A percentile compares a stretch with the other conserved stretches of the same genome.
Conservation (phyloP, 2,329 filamentous ascomycete species). For the Chaetomium globosum region DNA sequence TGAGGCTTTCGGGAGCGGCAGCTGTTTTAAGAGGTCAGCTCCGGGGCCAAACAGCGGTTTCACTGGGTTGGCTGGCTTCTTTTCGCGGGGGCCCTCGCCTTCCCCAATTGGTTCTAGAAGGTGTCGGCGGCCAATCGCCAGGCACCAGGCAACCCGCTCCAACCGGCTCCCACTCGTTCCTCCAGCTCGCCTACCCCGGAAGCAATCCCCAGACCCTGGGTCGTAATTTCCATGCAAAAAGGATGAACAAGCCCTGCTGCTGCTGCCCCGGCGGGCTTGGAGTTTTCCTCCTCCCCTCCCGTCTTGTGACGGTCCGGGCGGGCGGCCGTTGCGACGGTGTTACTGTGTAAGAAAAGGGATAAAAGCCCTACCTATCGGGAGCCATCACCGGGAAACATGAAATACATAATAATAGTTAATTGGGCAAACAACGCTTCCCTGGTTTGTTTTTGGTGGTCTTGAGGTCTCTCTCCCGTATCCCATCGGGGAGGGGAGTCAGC, state of each 20-base stretch:
- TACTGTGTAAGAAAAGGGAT: background rate
- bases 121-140: slow-evolving; percentile 29
- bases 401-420: too few species aligned
- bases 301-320: slow-evolving; percentile 1
- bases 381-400: too few species aligned
- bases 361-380: too few species aligned
- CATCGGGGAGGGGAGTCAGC: background rate
- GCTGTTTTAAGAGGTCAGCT: slow-evolving; percentile 34
- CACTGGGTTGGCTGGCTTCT: background rate
- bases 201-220: slow-evolving; percentile 25
- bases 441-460: background rate
- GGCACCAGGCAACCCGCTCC: slow-evolving; percentile 21
- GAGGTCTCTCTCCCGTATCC: background rate
- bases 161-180: slow-evolving; percentile 19
- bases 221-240: slow-evolving; percentile 29
- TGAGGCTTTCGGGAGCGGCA: slow-evolving; percentile 35
- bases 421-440: too few species aligned
- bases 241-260: background rate
- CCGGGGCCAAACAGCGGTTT: slow-evolving; percentile 2
- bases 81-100: slow-evolving; percentile 25
- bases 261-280: background rate
- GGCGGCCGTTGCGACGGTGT: background rate
- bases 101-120: slow-evolving; percentile 37
- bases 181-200: slow-evolving; percentile 23
- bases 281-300: background rate